A percentile compares a stretch with the other conserved stretches of the same genome.
phyloP scores from a whole-genome alignment of 192 early-diverging fungal species.

The Coemansia sp. region DNA sequence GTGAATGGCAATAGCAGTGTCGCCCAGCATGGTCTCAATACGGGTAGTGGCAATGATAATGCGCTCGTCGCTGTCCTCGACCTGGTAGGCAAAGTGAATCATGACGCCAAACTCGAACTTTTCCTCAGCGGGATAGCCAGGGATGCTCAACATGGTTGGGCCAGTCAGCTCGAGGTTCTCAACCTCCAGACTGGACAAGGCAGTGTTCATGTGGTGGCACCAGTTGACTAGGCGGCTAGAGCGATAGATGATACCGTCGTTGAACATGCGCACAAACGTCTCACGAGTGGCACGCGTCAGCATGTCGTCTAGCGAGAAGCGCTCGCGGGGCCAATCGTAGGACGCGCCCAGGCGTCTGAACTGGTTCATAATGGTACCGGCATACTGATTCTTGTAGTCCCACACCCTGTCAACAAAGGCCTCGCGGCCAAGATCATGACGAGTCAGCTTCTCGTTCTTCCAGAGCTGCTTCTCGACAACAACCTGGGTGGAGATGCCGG shows the following conservation, averaged over 20 bases:
- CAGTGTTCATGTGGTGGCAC: slow-evolving; percentile 95
- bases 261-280: slow-evolving; percentile 92
- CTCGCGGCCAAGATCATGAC: slow-evolving; percentile 94
- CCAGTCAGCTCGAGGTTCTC: slow-evolving; percentile 89
- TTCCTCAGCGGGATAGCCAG: slow-evolving; percentile 91
- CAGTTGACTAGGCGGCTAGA: slow-evolving; percentile 98
- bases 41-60: slow-evolving; percentile 98
- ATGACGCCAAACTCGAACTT: slow-evolving; percentile 99
- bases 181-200: slow-evolving; percentile 96
- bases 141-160: slow-evolving; percentile 82
- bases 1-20: slow-evolving; percentile 96
- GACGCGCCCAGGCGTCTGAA: slow-evolving; percentile 89
- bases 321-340: slow-evolving; percentile 90
- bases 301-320: slow-evolving; percentile 92
- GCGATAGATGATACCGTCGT: slow-evolving; percentile 95
- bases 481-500: slow-evolving; percentile 95
- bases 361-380: slow-evolving; percentile 83
- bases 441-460: slow-evolving; percentile 81
- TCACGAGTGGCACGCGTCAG: slow-evolving; percentile 86
- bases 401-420: slow-evolving; percentile 86
- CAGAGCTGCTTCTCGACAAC: slow-evolving; percentile 97
- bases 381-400: slow-evolving; percentile 95
- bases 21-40: slow-evolving; percentile 99
- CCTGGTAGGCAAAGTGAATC: slow-evolving; percentile 91
- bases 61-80: slow-evolving; percentile 85